phyloP scores from a whole-genome alignment of 257 asterid species.

The Capsicum rhomboideum region DNA sequence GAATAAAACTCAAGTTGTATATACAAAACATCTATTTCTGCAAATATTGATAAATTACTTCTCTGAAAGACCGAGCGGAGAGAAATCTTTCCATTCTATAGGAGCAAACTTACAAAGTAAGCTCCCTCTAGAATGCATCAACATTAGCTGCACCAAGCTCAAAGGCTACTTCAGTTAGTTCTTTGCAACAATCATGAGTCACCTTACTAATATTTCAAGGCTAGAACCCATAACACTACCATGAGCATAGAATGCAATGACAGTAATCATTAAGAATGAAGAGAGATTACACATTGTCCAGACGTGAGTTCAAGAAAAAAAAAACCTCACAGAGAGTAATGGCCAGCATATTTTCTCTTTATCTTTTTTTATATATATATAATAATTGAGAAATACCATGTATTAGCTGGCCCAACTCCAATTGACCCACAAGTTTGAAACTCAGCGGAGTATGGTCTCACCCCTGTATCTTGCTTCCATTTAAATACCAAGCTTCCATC shows the following conservation, averaged over 20 bases:
- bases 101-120: neutral
- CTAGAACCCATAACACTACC: neutral
- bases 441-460: neutral
- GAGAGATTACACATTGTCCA: neutral
- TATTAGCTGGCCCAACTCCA: neutral
- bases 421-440: neutral
- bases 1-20: neutral
- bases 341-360: neutral
- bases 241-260: neutral
- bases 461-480: neutral
- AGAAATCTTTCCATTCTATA: neutral
- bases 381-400: neutral
- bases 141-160: neutral
- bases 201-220: neutral
- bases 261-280: neutral
- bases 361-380: neutral
- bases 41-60: neutral
- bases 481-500: neutral
- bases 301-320: neutral
- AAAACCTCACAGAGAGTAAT: neutral
- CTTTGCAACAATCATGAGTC: neutral
- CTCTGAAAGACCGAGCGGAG: neutral
- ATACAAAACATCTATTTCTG: neutral
- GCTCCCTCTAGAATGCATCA: neutral
- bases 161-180: neutral